phyloP scores from a whole-genome alignment of 1,139 yeast genomes.

The Blastobotrys raffinosifermentans region DNA sequence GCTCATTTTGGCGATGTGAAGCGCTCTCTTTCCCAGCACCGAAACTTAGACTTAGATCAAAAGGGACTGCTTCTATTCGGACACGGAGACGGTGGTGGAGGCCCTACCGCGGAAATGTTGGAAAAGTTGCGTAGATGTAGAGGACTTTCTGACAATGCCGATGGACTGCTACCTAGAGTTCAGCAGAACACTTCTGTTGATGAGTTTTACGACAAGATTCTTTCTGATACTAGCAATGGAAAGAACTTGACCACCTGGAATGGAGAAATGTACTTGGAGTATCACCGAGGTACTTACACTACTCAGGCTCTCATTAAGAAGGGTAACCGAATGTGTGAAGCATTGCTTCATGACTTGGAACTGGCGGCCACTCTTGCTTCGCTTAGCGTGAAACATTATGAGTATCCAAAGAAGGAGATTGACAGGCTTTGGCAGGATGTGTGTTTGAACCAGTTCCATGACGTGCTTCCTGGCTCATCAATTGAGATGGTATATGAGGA shows the following conservation, averaged over 20 bases:
- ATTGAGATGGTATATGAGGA: slow-evolving; percentile 94
- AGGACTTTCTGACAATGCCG: slow-evolving; percentile 70
- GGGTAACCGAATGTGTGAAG: slow-evolving; percentile 73
- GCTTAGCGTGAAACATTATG: slow-evolving; percentile 44
- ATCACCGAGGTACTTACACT: slow-evolving; percentile 95
- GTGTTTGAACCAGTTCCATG: slow-evolving; percentile 90
- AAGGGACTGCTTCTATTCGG: slow-evolving; percentile 75
- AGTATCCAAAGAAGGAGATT: slow-evolving; percentile 65
- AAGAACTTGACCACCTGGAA: slow-evolving; percentile 73
- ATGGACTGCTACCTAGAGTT: slow-evolving; percentile 69
- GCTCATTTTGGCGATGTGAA: slow-evolving; percentile 91
- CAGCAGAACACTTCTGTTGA: slow-evolving; percentile 72
- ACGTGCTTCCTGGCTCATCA: slow-evolving; percentile 93
- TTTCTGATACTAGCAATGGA: slow-evolving; percentile 61
- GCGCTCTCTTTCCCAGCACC: slow-evolving; percentile 73
- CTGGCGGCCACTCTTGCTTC: slow-evolving; percentile 74
- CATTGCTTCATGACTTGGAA: slow-evolving; percentile 79
- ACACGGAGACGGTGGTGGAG: slow-evolving; percentile 98
- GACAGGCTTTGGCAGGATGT: slow-evolving; percentile 81
- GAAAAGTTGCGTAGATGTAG: slow-evolving; percentile 88
- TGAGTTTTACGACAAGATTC: slow-evolving; percentile 66
- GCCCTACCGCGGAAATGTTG: slow-evolving; percentile 89
- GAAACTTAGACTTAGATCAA: slow-evolving; percentile 73
- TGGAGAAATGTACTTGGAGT: slow-evolving; percentile 91
- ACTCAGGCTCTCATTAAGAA: slow-evolving; percentile 84